Evolutionary conservation across 2,329 filamentous ascomycete species (phyloP), one percentile per base, ranked within the genome.

Genomic region (Fusarium denticulatum): DNA sequence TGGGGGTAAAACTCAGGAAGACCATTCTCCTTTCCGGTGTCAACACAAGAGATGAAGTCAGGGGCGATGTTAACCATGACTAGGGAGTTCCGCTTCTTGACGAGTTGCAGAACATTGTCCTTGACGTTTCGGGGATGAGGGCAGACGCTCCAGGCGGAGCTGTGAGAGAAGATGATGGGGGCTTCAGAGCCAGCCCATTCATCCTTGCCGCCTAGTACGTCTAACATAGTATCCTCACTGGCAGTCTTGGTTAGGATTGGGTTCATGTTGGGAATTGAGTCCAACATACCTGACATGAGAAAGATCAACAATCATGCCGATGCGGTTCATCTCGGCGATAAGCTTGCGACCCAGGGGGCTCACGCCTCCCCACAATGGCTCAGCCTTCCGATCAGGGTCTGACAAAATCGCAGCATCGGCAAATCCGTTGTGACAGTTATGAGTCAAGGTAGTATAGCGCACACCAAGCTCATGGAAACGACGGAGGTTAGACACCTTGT

Each of bases 261-360:
- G 7, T 18, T 37, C 22, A 12, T 24, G 8, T 18, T 5, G 13
- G 30, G n/a, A 24, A 32, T 13, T n/a, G 9, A 28, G 6, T 36
- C 36, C 12, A 34, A 67, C 60, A 45, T 64, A 82, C 83, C 83
- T 89, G 9, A 86, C 86, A 81, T 98, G 96, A 12, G 93, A 88
- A 40, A 98, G 86, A 80, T 98, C 96, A 45, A 98, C 93, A n/a
- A 98, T 90, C 91, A 98, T 95, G 32, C 96, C 96, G 5, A 98
- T 85, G 7, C 96, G 89, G 81, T 98, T 98, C 95, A 98, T 98
- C 85, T 98, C 96, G 40, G 86, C 86, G 49, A 98, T 86, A 1
- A 98, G 83, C 18, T 86, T 80, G 58, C 89, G 88, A 9, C 96
- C 96, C 3, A 87, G 87, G 2, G 87, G 85, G 67, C 92, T 96